Conservation (phyloP, 106 monocot species). For the Dioscorea dumetorum region DNA sequence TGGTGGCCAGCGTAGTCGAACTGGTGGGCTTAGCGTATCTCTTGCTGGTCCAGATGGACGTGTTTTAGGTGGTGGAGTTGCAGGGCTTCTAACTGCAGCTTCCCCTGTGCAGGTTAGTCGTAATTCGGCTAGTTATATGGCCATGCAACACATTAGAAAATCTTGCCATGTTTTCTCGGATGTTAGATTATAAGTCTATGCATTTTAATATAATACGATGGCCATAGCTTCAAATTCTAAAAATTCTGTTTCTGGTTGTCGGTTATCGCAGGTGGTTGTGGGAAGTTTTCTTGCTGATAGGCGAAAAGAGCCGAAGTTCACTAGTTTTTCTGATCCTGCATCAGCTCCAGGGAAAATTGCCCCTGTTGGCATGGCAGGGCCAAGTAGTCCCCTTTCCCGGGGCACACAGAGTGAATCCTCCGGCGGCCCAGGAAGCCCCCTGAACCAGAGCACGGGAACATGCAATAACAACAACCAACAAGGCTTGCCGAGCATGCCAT, state of each 20-base stretch:
- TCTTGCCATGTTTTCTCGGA: too few relatives aligned
- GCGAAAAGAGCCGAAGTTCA: slow-evolving; percentile 53
- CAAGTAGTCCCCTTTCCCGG: slow-evolving; percentile 60
- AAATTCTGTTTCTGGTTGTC: too few relatives aligned
- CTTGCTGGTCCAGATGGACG: slow-evolving; percentile 95
- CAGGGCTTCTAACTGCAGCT: slow-evolving; percentile 86
- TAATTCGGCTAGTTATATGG: too few relatives aligned
- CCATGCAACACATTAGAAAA: too few relatives aligned
- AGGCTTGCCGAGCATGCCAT: slow-evolving; percentile 39
- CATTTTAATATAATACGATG: too few relatives aligned
- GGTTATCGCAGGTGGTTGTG: slow-evolving; percentile 53
- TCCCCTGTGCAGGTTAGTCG: slow-evolving; percentile 79
- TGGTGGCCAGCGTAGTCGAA: slow-evolving; percentile 84
- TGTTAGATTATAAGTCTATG: too few relatives aligned
- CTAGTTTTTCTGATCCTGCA: slow-evolving; percentile 15
- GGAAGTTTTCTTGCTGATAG: slow-evolving; percentile 77
- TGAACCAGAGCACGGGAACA: slow-evolving; percentile 31
- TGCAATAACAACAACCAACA: slow-evolving; percentile 41
- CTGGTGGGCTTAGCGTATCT: slow-evolving; percentile 87
- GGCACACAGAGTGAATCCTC: slow-evolving; percentile 75
- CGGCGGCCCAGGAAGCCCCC: slow-evolving; percentile 59
- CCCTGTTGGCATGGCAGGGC: slow-evolving; percentile 15
- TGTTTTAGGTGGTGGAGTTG: slow-evolving; percentile 90
- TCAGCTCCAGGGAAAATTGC: slow-evolving; percentile 22
- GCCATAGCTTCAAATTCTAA: too few relatives aligned